Conservation (phyloP, 305 asterid genomes). For the Fraxinus nigra region DNA sequence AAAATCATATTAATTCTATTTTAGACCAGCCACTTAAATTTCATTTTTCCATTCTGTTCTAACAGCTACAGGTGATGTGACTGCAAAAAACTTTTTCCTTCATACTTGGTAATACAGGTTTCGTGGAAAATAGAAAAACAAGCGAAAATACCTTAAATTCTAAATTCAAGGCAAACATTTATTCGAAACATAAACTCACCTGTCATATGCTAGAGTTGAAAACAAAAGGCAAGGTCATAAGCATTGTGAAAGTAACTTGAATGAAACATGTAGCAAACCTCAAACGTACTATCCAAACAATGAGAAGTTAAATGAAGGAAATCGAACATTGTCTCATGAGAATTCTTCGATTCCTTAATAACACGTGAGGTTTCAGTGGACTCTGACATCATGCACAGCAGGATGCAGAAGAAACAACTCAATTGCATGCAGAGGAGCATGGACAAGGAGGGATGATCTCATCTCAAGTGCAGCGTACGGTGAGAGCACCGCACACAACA, state of each 20-base stretch:
- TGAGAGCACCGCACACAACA: neutral
- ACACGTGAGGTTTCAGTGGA: neutral
- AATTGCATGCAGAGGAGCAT: neutral
- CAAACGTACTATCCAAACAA: neutral
- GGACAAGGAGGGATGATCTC: neutral
- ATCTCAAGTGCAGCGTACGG: neutral
- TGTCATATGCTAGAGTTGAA: neutral
- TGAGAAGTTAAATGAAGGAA: neutral
- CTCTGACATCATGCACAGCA: neutral
- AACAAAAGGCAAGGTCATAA: neutral
- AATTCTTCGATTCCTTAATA: neutral
- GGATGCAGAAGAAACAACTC: neutral
- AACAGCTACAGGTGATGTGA: neutral
- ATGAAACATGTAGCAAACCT: neutral
- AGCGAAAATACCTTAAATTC: neutral
- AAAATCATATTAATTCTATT: neutral
- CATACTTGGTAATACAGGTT: neutral
- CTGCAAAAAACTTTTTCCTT: neutral
- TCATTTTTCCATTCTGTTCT: neutral
- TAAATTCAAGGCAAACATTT: neutral
- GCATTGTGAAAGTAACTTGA: neutral
- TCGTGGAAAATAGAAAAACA: neutral
- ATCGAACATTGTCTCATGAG: neutral
- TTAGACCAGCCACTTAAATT: neutral
- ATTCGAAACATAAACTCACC: neutral